phyloP scores from a whole-genome alignment of 129 eudicot species.

The Ambrosia artemisiifolia region DNA sequence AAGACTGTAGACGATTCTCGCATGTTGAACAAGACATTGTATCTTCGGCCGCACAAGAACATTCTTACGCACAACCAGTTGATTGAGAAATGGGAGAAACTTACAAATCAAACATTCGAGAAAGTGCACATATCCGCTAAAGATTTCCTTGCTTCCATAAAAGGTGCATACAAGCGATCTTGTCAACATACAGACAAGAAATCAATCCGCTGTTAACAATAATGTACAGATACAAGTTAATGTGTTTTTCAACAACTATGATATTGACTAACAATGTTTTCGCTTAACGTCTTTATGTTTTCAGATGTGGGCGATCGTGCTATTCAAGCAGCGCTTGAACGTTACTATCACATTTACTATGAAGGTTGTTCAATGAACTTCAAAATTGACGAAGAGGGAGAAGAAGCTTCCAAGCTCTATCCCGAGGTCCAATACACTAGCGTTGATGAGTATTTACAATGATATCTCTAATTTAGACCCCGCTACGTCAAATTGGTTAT shows the following conservation, averaged over 20 bases:
- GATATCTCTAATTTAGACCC: slow-evolving; percentile 21
- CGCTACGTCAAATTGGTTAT: too few relatives aligned
- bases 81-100: slow-evolving; percentile 43
- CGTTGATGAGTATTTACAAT: slow-evolving; percentile 44
- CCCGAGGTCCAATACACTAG: slow-evolving; percentile 58
- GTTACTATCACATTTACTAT: slow-evolving; percentile 58
- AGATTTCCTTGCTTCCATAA: slow-evolving; percentile 34
- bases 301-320: not conserved
- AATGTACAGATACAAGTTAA: not conserved
- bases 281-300: not conserved
- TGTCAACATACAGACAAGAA: too few relatives aligned
- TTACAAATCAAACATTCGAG: slow-evolving; percentile 18
- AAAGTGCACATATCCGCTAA: slow-evolving; percentile 28
- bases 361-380: slow-evolving; percentile 66
- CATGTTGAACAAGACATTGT: too few relatives aligned
- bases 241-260: not conserved
- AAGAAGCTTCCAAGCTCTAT: slow-evolving; percentile 61
- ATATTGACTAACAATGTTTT: not conserved
- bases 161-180: slow-evolving; percentile 16
- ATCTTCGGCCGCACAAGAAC: too few relatives aligned
- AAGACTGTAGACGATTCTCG: not conserved
- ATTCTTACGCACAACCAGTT: slow-evolving; percentile 22
- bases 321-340: slow-evolving; percentile 50
- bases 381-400: slow-evolving; percentile 45
- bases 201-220: too few relatives aligned